Evolutionary conservation across 305 asterid species (phyloP).

Genomic region (Withania somnifera): DNA sequence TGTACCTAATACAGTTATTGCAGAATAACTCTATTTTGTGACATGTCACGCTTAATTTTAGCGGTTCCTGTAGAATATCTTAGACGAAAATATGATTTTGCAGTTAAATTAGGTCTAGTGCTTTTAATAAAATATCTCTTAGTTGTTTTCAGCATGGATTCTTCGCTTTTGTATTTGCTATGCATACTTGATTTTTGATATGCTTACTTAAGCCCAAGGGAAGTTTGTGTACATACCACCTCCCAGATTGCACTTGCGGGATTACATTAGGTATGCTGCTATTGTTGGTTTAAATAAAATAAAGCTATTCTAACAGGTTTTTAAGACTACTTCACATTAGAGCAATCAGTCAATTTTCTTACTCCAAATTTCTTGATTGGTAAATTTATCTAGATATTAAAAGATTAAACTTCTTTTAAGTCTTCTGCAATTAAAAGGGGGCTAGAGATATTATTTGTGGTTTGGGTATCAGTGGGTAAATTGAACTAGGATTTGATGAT

Average conservation of each 20-base stretch:
- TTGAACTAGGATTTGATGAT: background rate
- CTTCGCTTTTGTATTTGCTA: no score
- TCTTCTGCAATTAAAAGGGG: background rate
- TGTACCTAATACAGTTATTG: background rate
- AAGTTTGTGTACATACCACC: no score
- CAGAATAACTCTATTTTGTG: background rate
- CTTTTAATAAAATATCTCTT: no score
- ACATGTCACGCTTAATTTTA: background rate
- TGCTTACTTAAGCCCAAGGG: no score
- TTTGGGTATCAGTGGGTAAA: background rate
- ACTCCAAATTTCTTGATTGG: background rate
- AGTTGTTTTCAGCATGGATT: no score
- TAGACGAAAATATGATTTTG: background rate
- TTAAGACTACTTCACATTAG: background rate
- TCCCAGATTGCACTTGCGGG: no score
- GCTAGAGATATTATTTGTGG: background rate
- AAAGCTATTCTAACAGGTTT: background rate
- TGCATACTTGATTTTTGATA: no score
- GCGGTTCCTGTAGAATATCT: background rate
- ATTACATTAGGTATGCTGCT: no score
- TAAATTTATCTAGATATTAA: background rate
- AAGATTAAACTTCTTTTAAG: background rate
- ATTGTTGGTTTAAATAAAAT: no score
- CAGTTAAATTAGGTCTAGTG: background rate
- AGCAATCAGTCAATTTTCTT: background rate